Percentiles rank a stretch among this genome's conserved stretches.
These are phyloP conservation scores for Phytophthora niederhauseri DNA, from an alignment of 352 stramenopile genomes.

Conservation along the genomic window DNA sequence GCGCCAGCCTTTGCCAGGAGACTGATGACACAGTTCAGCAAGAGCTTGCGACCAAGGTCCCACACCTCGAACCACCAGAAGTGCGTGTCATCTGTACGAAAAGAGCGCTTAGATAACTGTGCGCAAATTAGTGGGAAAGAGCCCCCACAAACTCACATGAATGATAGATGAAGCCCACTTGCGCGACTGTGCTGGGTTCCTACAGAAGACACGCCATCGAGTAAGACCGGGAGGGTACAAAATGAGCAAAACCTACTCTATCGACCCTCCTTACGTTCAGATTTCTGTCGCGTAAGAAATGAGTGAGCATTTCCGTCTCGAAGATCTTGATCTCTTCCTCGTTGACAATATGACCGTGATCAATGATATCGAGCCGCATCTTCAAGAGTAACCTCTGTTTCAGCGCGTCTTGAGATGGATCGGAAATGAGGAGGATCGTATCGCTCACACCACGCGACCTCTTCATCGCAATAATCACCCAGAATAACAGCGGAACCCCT, in stretches of 20 bases:
- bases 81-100: constrained; percentile 45
- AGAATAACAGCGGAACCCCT: constrained; percentile 79
- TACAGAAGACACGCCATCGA: constrained; percentile 10
- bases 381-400: constrained; percentile 56
- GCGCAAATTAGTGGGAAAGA: background rate
- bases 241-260: background rate
- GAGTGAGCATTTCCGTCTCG: constrained; percentile 54
- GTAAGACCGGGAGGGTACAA: background rate
- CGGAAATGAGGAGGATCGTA: constrained; percentile 51
- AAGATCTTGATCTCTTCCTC: constrained; percentile 53
- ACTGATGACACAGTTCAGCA: constrained; percentile 70
- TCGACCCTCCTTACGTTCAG: constrained; percentile 40
- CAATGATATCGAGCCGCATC: constrained; percentile 51
- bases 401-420: constrained; percentile 39
- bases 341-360: constrained; percentile 50
- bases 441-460: constrained; percentile 54
- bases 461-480: constrained; percentile 65
- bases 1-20: constrained; percentile 65
- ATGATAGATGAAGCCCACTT: constrained; percentile 84
- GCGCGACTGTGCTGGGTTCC: constrained; percentile 73
- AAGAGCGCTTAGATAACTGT: background rate
- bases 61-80: constrained; percentile 88
- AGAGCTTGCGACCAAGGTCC: constrained; percentile 74
- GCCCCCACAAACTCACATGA: constrained; percentile 53
- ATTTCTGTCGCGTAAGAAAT: constrained; percentile 62